phyloP scores from a whole-genome alignment of 2,329 filamentous ascomycete genomes.

The Cytospora schulzeri region DNA sequence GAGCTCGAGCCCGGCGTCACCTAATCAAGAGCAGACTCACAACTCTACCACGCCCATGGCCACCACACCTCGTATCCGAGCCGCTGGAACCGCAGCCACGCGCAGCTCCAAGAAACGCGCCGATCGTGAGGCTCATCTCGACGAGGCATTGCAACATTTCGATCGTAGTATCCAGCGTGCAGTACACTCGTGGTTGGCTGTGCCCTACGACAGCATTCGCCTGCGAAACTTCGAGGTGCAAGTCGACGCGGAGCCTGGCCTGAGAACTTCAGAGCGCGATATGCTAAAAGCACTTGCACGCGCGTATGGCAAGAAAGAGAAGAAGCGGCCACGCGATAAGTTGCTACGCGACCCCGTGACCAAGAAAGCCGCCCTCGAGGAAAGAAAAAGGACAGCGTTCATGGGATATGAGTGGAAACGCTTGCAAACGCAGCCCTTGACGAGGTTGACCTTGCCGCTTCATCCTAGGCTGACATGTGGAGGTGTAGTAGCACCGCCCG shows the following conservation, averaged over 20 bases:
- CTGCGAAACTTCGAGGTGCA: conserved; percentile 53
- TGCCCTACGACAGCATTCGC: conserved; percentile 51
- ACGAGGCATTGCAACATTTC: conserved; percentile 42
- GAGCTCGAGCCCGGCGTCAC: neutral
- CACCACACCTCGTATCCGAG: neutral
- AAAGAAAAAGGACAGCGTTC: conserved; percentile 82
- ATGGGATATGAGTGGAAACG: conserved; percentile 85
- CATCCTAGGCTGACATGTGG: neutral
- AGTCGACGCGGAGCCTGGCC: conserved; percentile 44
- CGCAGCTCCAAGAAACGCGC: conserved; percentile 12
- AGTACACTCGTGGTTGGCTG: conserved; percentile 48
- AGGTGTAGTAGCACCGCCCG: neutral
- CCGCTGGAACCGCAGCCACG: neutral
- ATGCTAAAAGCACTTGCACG: conserved; percentile 54
- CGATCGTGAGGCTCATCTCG: conserved; percentile 34
- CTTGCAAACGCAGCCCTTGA: conserved; percentile 34
- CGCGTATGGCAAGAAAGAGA: conserved; percentile 63
- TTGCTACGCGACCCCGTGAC: conserved; percentile 73
- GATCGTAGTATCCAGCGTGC: conserved; percentile 45
- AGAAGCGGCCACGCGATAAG: conserved; percentile 81
- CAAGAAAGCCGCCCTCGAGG: conserved; percentile 69
- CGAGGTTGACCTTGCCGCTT: neutral
- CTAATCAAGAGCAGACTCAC: neutral
- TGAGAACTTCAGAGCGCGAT: conserved; percentile 43
- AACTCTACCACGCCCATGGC: conserved; percentile 13